A percentile compares a stretch with the other conserved stretches of the same genome.
Conservation (phyloP, 352 stramenopile genomes). For the Pythium pyrilobum region DNA sequence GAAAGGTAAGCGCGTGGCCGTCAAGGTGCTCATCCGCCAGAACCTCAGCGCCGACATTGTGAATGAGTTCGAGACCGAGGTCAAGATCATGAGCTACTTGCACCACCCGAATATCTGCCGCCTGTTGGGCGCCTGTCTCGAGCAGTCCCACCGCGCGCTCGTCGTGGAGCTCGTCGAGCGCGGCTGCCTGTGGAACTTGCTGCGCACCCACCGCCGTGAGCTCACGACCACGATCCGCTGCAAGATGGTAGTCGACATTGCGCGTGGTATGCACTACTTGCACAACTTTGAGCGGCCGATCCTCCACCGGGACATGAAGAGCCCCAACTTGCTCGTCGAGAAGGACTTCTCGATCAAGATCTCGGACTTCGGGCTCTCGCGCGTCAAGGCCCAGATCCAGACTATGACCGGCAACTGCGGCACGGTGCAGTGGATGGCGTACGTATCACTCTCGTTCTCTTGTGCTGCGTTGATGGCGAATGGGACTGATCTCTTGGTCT, state of each 20-base stretch:
- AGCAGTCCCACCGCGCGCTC: conserved; percentile 90
- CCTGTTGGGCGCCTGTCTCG: conserved; percentile 93
- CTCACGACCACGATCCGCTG: conserved; percentile 39
- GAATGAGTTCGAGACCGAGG: conserved; percentile 74
- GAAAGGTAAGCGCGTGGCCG: conserved; percentile 47
- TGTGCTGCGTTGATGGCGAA: background rate
- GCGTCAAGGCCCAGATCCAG: conserved; percentile 90
- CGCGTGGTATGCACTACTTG: conserved; percentile 85
- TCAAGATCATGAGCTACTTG: conserved; percentile 87
- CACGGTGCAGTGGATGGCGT: conserved; percentile 87
- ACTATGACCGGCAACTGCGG: conserved; percentile 91
- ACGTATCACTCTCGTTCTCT: conserved; percentile 24
- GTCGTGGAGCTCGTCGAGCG: conserved; percentile 93
- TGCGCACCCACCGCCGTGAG: conserved; percentile 52
- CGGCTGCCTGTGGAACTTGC: conserved; percentile 91
- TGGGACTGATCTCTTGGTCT: background rate
- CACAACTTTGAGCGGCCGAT: conserved; percentile 84
- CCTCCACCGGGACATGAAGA: conserved; percentile 89
- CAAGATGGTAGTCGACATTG: conserved; percentile 70
- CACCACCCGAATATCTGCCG: conserved; percentile 97
- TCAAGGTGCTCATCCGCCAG: conserved; percentile 74
- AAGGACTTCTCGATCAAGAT: conserved; percentile 87
- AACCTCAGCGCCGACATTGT: conserved; percentile 64
- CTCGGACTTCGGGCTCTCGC: conserved; percentile 87
- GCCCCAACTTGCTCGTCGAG: conserved; percentile 85